phyloP scores from a whole-genome alignment of 257 asterid genomes.

The Agastache rugosa region DNA sequence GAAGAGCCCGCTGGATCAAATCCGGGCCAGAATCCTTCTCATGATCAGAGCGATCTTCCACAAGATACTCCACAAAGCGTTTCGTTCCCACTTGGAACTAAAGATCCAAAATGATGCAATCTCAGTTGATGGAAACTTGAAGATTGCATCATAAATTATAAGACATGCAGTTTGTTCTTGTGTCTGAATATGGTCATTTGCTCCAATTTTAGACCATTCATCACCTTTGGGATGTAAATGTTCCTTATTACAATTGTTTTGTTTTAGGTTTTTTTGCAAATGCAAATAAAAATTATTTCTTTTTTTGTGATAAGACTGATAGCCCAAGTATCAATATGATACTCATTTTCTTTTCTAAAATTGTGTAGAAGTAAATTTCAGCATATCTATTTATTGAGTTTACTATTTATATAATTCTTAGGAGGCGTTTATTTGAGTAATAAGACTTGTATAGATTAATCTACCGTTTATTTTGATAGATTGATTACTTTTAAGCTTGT shows the following conservation, averaged over 20 bases:
- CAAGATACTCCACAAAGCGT: slow-evolving; percentile 72
- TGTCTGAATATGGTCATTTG: not conserved
- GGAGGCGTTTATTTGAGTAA: no score
- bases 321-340: no score
- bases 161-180: not conserved
- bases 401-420: no score
- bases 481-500: no score
- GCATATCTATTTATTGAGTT: no score
- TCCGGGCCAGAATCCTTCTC: slow-evolving; percentile 46
- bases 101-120: slow-evolving; percentile 50
- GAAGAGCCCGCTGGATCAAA: slow-evolving; percentile 58
- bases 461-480: no score
- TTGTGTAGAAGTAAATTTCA: not conserved
- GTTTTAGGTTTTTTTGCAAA: no score
- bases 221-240: not conserved
- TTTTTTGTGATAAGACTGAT: no score
- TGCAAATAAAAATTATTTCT: no score
- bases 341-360: not conserved
- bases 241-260: not conserved
- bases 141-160: not conserved
- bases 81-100: slow-evolving; percentile 67
- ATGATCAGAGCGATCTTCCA: slow-evolving; percentile 53
- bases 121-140: not conserved
- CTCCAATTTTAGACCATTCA: not conserved
- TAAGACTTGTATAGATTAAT: no score